Conservation (phyloP, 345 rosid genomes). For the Eucalyptus paniculata region DNA sequence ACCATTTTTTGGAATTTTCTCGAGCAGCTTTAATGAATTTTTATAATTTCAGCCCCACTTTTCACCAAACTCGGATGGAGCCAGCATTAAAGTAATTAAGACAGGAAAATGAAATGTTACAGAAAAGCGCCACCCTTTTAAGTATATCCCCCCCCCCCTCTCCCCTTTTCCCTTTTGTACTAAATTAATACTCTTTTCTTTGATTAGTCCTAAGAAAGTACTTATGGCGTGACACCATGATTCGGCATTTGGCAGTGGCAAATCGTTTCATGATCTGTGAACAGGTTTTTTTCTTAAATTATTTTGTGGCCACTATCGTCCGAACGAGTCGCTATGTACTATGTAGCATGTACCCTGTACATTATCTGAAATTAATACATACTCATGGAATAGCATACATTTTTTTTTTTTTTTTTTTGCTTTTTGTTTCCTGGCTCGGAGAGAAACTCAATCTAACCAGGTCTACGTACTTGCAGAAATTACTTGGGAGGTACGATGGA, state of each 20-base stretch:
- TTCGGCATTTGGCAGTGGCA: background rate
- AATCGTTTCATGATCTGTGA: background rate
- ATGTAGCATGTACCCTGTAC: background rate
- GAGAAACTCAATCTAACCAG: background rate
- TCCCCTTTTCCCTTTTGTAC: background rate
- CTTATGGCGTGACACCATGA: background rate
- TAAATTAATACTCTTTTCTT: background rate
- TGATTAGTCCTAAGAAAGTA: background rate
- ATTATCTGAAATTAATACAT: background rate
- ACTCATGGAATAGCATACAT: background rate
- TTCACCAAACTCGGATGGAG: background rate
- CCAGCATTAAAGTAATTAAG: background rate
- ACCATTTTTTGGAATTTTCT: too few species aligned
- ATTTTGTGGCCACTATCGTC: background rate
- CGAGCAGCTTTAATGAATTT: accelerated
- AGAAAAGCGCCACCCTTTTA: background rate
- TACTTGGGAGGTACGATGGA: background rate
- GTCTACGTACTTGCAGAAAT: background rate
- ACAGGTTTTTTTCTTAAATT: background rate
- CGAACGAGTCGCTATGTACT: background rate
- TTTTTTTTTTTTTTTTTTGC: background rate
- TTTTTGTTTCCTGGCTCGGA: background rate
- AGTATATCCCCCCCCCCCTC: background rate
- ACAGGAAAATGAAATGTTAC: background rate
- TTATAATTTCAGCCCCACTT: background rate